phyloP scores from a whole-genome alignment of 371 early-diverging fungal genomes.

The Zychaea mexicana region DNA sequence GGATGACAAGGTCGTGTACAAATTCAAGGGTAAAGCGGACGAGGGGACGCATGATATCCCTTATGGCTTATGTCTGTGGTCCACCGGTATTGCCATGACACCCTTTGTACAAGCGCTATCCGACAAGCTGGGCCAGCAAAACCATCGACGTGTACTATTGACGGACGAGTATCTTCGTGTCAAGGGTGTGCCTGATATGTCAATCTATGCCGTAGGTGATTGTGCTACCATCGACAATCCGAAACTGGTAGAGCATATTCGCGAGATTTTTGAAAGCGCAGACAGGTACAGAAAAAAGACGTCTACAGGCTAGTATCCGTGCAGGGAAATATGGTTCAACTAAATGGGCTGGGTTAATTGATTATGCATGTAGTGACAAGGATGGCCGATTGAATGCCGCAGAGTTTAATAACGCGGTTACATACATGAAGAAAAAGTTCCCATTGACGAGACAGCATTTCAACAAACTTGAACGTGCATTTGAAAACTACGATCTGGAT shows the following conservation, averaged over 20 bases:
- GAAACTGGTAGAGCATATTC: conserved; percentile 56
- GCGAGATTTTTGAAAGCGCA: conserved; percentile 51
- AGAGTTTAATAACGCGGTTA: conserved; percentile 48
- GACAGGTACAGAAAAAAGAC: conserved; percentile 54
- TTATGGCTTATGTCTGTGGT: conserved; percentile 83
- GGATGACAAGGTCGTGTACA: conserved; percentile 32
- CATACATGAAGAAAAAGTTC: conserved; percentile 42
- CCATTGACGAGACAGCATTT: conserved; percentile 63
- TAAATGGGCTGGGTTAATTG: too few relatives aligned
- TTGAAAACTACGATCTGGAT: conserved; percentile 65
- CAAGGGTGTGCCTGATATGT: conserved; percentile 59
- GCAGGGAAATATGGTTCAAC: too few relatives aligned
- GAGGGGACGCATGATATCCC: conserved; percentile 41
- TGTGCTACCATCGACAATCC: conserved; percentile 83
- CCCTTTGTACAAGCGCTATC: conserved; percentile 62
- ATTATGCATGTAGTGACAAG: conserved; percentile 29
- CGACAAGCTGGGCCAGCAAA: conserved; percentile 54
- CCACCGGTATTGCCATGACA: conserved; percentile 81
- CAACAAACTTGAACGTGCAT: conserved; percentile 44
- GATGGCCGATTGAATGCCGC: conserved; percentile 49
- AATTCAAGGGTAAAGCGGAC: conserved; percentile 19
- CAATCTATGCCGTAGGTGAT: conserved; percentile 87
- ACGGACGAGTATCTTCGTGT: conserved; percentile 76
- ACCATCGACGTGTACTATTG: conserved; percentile 66
- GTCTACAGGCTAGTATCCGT: too few relatives aligned